Base-by-base conservation (phyloP, 192 early-diverging fungal species). In the Backusella luteola region DNA sequence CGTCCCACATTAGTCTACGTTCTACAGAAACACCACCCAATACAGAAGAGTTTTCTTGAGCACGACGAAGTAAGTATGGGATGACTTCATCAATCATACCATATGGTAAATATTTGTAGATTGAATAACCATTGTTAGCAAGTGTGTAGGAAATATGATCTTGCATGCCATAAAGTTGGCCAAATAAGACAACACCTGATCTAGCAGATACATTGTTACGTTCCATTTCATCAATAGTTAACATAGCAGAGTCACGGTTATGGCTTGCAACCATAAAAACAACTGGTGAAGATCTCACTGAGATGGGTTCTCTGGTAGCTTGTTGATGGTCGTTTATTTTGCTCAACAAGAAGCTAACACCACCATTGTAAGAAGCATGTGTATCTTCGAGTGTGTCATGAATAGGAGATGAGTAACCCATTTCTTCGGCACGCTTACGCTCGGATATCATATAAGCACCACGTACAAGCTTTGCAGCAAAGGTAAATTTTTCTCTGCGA, bases 51-150 rank as follows among this genome's bases (percentile, higher is more conserved):
- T 99, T 99, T 83, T 99, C 97, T 84, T 96, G 93, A 39, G 95
- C 97, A 26, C 97, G 90, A 39, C 97, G 92, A 52, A 96, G 86
- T 72, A 99, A 85, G 78, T 96, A 99, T 6, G 97, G 96, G 80
- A 99, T 94, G 52, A 95, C 93, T 75, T 96, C 94, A 23, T 91
- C 87, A 42, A 99, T 90, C 35, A 92, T 89, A 34, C 96, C 97
- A 81, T 97, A 99, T 0, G 96, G 93, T 6, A 99, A 88, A 79
- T 96, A 96, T 89, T 98, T 98, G 88, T 93, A 96, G 70, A 93
- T 91, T 76, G 87, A 88, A 74, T 92, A 94, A 12, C 91, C 94
- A 63, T 88, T 79, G 52, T 87, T 81, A 36, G 92, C 96, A 66
- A 99, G 87, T 0, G 89, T 90, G 79, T 93, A 94, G 42, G 95